Evolutionary conservation across 176 grass and related monocot species (phyloP), one percentile per base, ranked within the genome.

Genomic region (Eragrostis nindensis): DNA sequence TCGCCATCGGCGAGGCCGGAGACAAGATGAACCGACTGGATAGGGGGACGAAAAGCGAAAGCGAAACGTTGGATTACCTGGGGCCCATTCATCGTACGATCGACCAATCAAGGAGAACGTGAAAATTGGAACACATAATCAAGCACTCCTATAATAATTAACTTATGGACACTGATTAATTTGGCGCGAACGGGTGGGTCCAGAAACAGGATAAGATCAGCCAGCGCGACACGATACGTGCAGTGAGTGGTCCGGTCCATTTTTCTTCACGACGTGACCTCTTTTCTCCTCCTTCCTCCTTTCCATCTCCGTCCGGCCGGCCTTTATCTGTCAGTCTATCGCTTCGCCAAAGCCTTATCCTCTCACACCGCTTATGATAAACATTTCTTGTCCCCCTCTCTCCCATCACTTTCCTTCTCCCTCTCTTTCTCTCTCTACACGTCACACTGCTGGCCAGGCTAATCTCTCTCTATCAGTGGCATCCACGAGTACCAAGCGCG

Each of bases 301-400:
- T 32, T 66, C 6, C 24, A 6, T 66, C 24, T 27, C 24, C 12
- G 57, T 14, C 10, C 18, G 32, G 32, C 32, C 18, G 62, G 62
- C 45, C 55, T 57, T 57, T 70, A 43, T 44, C 57, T 32, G 21
- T 15, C 22, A 0, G 12, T 16, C 45, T 54, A 54, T 80, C 77
- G 27, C 49, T 29, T 57, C 66, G 21, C 74, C 29, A 36, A 63
- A 82, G 85, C 79, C 79, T 82, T 87, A 87, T 87, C 63, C 44
- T 69, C 26, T 36, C 30, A 22, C 30, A 4, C 54, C 54, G 43
- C 78, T 81, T 82, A 70, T 62, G 43, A 70, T 64, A 62, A 53
- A 44, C 45, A 0, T 62, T 15, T 27, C 29, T 56, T 71, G 15
- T 19, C 16, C 4, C 30, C 7, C 45, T 61, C 67, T 70, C 22